phyloP scores from a whole-genome alignment of 345 rosid genomes.

The Eutrema japonicum region DNA sequence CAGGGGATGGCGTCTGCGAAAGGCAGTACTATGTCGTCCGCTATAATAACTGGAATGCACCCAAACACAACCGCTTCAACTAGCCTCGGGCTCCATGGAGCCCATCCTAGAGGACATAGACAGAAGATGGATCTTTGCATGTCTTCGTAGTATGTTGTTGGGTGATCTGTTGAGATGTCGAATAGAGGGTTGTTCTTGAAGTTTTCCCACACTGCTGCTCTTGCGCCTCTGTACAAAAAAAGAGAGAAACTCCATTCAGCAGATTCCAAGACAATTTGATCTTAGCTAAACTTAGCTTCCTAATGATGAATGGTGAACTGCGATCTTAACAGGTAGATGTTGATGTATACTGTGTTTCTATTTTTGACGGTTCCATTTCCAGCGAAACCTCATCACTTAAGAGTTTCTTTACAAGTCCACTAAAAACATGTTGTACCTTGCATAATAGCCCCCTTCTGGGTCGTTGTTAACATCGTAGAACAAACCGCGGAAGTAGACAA shows the following conservation, averaged over 20 bases:
- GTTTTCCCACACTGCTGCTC: slow-evolving; percentile 99
- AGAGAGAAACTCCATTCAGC: slow-evolving; percentile 18
- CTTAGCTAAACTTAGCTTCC: background rate
- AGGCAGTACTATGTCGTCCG: slow-evolving; percentile 90
- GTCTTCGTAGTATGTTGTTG: slow-evolving; percentile 92
- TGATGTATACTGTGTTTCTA: background rate
- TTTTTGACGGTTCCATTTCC: background rate
- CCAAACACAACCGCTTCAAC: slow-evolving; percentile 99
- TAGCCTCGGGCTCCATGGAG: slow-evolving; percentile 97
- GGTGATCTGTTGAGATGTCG: slow-evolving; percentile 96
- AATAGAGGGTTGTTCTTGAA: slow-evolving; percentile 91
- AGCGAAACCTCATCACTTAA: background rate
- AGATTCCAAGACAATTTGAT: slow-evolving; percentile 10
- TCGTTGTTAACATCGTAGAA: slow-evolving; percentile 93
- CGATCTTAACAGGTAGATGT: background rate
- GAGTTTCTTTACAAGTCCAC: background rate
- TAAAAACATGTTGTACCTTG: slow-evolving; percentile 59
- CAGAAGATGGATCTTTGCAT: slow-evolving; percentile 96
- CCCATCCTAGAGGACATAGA: slow-evolving; percentile 97
- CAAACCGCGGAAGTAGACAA: slow-evolving; percentile 93
- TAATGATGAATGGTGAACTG: background rate
- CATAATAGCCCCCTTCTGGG: slow-evolving; percentile 97
- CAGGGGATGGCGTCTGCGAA: slow-evolving; percentile 99
- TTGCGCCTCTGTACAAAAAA: slow-evolving; percentile 70
- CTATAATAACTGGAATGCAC: slow-evolving; percentile 95